Evolutionary conservation across 305 asterid species (phyloP), one percentile per base, ranked within the genome.

Genomic region (Salvia sclarea): DNA sequence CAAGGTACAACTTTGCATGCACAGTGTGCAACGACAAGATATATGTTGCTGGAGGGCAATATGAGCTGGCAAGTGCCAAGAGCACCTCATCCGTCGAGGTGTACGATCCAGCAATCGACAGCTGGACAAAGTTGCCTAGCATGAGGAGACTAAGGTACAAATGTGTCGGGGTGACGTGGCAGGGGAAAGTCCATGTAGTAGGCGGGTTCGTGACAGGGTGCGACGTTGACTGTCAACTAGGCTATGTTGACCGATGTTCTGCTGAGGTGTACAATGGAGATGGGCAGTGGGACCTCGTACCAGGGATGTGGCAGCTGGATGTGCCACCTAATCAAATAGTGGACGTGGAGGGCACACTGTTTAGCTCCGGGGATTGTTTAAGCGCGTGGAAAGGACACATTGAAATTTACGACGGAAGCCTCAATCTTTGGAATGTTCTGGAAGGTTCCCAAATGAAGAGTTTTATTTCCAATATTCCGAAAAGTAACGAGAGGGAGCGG

Each of bases 331-430:
- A 84, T 58, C 83, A 84, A 62, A 81, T 82, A 6, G 76, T 53
- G 4, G 73, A 68, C 1, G 74, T 79, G 54, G 79, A 62, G 47
- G 85, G 44, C 8, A 75, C 33, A 30, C 13, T 81, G 50, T 73
- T 77, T 55, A 77, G 84, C 71, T 79, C 84, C 0, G 83, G 84
- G 8, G 86, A 81, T 64, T 81, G 83, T 45, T 71, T 79, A 17
- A 84, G 75, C 64, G 75, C 82, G 12, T 84, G 86, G 85, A 81
- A 81, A 62, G 89, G 86, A 5, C 82, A 77, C 44, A 64, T 79
- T 61, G 84, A 81, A 28, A 22, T 63, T 9, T 75, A 79, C 30
- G 86, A 79, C 24, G 83, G 82, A 31, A 71, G 53, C n/a, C 70
- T 79, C 1, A 76, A 76, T 1, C 47, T 72, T 14, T 79, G 86